phyloP scores from a whole-genome alignment of 768 basidiomycete genomes.

The Mycena vulgaris region DNA sequence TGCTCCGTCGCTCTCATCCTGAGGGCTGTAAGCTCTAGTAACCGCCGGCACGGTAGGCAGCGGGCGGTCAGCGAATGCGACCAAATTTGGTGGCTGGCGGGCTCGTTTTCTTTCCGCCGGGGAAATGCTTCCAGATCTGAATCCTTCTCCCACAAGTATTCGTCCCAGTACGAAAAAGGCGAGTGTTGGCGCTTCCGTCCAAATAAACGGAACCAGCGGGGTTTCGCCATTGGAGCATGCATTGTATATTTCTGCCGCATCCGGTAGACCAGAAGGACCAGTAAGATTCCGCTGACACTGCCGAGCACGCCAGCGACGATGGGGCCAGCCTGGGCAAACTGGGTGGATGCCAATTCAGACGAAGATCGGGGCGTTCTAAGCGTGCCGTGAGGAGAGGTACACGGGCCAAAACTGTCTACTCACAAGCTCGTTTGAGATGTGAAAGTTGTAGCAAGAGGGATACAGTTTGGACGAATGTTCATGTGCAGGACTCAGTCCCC shows the following conservation, averaged over 20 bases:
- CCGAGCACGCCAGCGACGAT: constrained; percentile 9
- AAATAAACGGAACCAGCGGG: not conserved
- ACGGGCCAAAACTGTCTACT: not conserved
- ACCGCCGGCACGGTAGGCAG: constrained; percentile 5
- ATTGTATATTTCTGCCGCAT: constrained; percentile 1
- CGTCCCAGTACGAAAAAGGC: constrained; percentile 16
- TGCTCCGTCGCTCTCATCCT: constrained; percentile 1
- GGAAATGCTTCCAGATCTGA: constrained; percentile 11
- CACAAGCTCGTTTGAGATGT: not conserved
- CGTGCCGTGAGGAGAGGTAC: not conserved
- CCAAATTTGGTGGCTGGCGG: not conserved
- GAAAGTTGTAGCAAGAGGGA: not conserved
- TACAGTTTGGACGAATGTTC: constrained; percentile 9
- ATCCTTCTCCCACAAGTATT: constrained; percentile 10
- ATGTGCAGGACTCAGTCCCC: constrained; percentile 10
- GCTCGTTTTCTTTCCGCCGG: not conserved
- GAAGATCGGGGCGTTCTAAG: not conserved
- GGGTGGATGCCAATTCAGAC: not conserved
- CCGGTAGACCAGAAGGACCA: not conserved
- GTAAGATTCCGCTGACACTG: not conserved
- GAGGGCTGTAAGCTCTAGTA: not conserved
- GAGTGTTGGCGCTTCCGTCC: not conserved
- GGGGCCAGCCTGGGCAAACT: constrained; percentile 6
- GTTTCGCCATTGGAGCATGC: not conserved
- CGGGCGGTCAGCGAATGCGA: constrained; percentile 1